Evolutionary conservation across 768 basidiomycete genomes (phyloP).

Genomic region (Boletellus ananiceps): DNA sequence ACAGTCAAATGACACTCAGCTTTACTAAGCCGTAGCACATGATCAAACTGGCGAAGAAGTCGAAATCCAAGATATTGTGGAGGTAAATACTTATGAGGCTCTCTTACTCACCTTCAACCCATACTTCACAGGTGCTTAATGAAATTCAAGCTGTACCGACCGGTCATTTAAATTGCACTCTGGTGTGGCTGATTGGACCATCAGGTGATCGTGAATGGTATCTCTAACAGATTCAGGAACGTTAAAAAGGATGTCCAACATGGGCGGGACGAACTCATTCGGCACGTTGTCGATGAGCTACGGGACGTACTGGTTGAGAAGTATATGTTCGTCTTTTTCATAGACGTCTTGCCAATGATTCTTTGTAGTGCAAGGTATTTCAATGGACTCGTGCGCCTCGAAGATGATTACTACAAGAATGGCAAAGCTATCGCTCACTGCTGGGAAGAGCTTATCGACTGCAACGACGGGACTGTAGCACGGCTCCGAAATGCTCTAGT

Average conservation of each 20-base stretch:
- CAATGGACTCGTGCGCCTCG: conserved; percentile 51
- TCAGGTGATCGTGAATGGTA: conserved; percentile 47
- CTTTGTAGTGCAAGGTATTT: conserved; percentile 44
- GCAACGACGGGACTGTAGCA: conserved; percentile 33
- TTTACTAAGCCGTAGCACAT: neutral
- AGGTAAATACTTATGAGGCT: conserved; percentile 30
- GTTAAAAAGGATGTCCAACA: conserved; percentile 43
- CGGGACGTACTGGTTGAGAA: conserved; percentile 36
- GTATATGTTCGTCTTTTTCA: conserved; percentile 9
- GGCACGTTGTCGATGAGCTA: conserved; percentile 41
- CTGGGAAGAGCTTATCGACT: conserved; percentile 41
- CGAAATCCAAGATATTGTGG: conserved; percentile 36
- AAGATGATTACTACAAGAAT: conserved; percentile 47
- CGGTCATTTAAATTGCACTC: neutral
- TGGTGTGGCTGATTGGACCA: conserved; percentile 12
- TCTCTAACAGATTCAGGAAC: conserved; percentile 43
- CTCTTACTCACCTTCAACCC: neutral
- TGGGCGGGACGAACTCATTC: conserved; percentile 45
- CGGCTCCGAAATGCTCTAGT: conserved; percentile 39
- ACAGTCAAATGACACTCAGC: neutral
- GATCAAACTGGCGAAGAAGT: conserved; percentile 5
- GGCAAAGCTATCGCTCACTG: conserved; percentile 37
- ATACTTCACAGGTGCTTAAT: conserved; percentile 38
- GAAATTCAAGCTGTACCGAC: conserved; percentile 44
- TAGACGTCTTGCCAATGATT: conserved; percentile 2